Evolutionary conservation across 139 green algal species (phyloP).

Genomic region (Micractinium sp.): DNA sequence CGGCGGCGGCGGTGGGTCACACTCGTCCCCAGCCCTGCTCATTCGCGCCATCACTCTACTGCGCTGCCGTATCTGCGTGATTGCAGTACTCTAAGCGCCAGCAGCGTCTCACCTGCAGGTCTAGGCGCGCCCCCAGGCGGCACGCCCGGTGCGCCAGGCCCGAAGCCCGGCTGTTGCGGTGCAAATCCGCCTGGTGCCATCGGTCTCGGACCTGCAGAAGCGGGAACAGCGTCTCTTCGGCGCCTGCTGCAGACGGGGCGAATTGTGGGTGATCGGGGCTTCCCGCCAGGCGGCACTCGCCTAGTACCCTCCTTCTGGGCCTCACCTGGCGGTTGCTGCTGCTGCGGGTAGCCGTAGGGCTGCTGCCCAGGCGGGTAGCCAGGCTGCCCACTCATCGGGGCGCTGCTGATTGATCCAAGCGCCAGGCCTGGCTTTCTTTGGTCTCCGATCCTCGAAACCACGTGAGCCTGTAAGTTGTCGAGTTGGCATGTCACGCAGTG

Average conservation of each 20-base stretch:
- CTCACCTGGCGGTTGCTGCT: neutral
- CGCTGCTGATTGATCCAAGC: too few relatives aligned
- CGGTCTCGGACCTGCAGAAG: neutral
- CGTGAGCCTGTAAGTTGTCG: too few relatives aligned
- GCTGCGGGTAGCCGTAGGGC: neutral
- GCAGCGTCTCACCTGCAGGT: neutral
- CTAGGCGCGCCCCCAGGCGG: neutral
- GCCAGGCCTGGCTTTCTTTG: too few relatives aligned
- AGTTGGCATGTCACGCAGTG: too few relatives aligned
- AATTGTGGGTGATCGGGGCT: too few relatives aligned
- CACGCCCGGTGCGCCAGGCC: neutral
- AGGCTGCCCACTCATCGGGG: neutral
- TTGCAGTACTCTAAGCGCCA: too few relatives aligned
- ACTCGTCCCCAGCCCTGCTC: neutral
- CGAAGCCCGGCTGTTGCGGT: constrained; percentile 13
- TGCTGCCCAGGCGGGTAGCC: neutral
- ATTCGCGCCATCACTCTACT: too few relatives aligned
- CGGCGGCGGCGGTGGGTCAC: neutral
- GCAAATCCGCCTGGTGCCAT: constrained; percentile 10
- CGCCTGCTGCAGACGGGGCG: too few relatives aligned
- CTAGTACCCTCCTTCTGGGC: neutral
- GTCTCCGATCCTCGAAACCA: too few relatives aligned
- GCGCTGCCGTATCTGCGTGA: too few relatives aligned
- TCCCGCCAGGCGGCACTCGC: too few relatives aligned
- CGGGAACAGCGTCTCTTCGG: too few relatives aligned